Conservation (phyloP, 768 basidiomycete species). For the Podaxis sp. region DNA sequence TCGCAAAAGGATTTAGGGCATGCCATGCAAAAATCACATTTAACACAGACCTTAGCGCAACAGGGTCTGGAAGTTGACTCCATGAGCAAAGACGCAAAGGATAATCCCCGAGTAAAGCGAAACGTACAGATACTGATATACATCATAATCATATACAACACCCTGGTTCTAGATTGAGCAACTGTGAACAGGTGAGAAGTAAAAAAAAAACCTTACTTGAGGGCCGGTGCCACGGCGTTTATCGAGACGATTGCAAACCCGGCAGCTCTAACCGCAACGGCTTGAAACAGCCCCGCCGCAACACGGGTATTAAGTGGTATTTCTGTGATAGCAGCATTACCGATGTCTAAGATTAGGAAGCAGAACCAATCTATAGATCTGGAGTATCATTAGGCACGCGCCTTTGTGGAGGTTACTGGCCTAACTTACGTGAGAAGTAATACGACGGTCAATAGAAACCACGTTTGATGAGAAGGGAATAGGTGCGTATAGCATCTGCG, state of each 20-base stretch:
- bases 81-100: neutral
- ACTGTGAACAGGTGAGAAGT: neutral
- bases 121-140: slow-evolving; percentile 76
- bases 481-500: slow-evolving; percentile 88
- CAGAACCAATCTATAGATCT: slow-evolving; percentile 85
- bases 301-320: slow-evolving; percentile 73
- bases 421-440: slow-evolving; percentile 61
- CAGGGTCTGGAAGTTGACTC: slow-evolving; percentile 47
- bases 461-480: slow-evolving; percentile 91
- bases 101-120: slow-evolving; percentile 3
- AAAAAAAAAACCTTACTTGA: slow-evolving; percentile 54
- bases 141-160: slow-evolving; percentile 93
- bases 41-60: slow-evolving; percentile 64
- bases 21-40: neutral
- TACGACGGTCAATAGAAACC: slow-evolving; percentile 77
- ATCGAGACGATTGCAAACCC: slow-evolving; percentile 81
- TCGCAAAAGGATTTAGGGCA: neutral
- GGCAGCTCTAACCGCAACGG: slow-evolving; percentile 76
- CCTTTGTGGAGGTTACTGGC: neutral
- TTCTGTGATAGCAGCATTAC: slow-evolving; percentile 59
- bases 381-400: neutral
- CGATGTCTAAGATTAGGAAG: slow-evolving; percentile 86
- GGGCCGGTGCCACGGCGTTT: slow-evolving; percentile 76
- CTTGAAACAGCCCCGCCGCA: slow-evolving; percentile 74
- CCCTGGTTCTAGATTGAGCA: slow-evolving; percentile 37